Base-by-base conservation (phyloP, 805 yeast species). In the Saccharomycopsis babjevae region DNA sequence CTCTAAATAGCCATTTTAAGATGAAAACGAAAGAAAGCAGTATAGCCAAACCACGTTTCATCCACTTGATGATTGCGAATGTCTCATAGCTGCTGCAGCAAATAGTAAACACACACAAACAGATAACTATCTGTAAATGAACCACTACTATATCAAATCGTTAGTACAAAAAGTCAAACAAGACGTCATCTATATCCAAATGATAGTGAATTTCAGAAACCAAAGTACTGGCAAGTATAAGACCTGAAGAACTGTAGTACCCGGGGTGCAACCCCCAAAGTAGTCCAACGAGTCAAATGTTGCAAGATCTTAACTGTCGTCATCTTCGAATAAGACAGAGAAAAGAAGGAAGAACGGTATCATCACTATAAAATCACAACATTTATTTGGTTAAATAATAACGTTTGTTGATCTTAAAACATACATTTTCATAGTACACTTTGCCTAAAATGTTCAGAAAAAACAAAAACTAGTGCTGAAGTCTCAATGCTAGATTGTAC, bases 171-270 rank as follows among this genome's bases (percentile, higher is more conserved):
- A 30, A 13, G 36, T 36, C 39, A 6, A 56, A 8, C 18, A 56
- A 6, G 13, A 11, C 39, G 20, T 28, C 20, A 36, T 18, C 6
- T 34, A 34, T 7, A 15, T 10, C 18, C 11, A 25, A 39, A 39
- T 25, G 15, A 28, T 22, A 16, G 16, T 13, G 50, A 56, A 42
- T 28, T 61, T 63, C 65, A 63, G 65, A 61, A 61, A 50, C 65
- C 65, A 63, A 59, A 61, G 65, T 63, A 63, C 65, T 63, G 65
- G 65, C 65, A 63, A 63, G 65, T 63, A 63, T 63, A 63, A 63
- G 65, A 61, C 61, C 20, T 38, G 52, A 46, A 25, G 52, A 22
- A 46, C 52, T 46, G 32, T 46, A 46, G n/a, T 46, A 25, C 52
- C 52, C 52, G 52, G 52, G 50, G 52, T 57, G 56, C 57, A 57